Base-by-base conservation (phyloP, 345 rosid species). In the Linum trigynum region DNA sequence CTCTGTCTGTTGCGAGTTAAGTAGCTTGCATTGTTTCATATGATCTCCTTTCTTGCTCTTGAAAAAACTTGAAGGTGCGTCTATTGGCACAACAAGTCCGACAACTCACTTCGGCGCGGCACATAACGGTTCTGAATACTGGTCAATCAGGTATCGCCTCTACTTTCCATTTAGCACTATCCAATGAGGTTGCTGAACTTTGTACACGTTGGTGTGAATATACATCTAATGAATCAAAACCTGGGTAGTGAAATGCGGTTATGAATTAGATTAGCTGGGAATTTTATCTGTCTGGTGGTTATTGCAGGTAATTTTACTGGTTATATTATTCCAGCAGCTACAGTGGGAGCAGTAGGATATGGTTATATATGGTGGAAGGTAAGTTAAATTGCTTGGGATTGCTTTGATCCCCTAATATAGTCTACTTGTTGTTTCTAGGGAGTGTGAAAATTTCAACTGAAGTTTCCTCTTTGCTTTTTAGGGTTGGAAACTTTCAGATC, bases 361-460 rank as follows among this genome's bases (percentile, higher is more conserved):
- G 97, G 95, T 66, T 95, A 95, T 70, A 88, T 91, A 97, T 91
- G 99, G 96, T 95, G 88, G 91, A 95, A 95, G 96, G 97, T 94
- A 78, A 41, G 37, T 63, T 64, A 16, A 62, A 59, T 53, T 40
- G 10, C 39, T 10, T 16, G 39, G 39, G 55, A 38, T 48, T 65
- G 37, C 16, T 41, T 57, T 6, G 32, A 15, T 15, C 4, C 63
- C 2, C 9, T 65, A 43, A 43, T 41, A 17, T 53, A 59, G 39
- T 68, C 55, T 58, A 7, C 15, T 16, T 68, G 36, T 65, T 35
- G 5, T 11, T 60, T 57, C 59, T 36, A n/a, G 36, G 41, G 5
- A 61, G 41, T 60, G 53, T 45, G 7, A 23, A 64, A 6, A 40
- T 69, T 70, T 56, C 68, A 38, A 74, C 57, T 14, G 38, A 16